Conservation (phyloP, 805 yeast species). For the Tetrapisispora pingtungensis region DNA sequence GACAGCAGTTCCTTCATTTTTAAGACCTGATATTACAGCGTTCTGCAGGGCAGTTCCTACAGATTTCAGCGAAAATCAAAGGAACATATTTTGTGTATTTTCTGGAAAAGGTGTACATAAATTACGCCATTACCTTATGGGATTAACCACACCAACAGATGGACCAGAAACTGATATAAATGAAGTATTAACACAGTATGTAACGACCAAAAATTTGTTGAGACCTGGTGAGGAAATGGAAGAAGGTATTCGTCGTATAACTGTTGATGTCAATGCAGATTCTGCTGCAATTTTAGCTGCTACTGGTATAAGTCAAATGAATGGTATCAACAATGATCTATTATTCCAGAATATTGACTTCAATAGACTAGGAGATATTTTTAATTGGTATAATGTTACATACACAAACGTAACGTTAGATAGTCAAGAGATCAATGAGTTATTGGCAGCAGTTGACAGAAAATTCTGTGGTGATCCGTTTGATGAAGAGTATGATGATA, state of each 20-base stretch:
- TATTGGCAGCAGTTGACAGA: slow-evolving; percentile 19
- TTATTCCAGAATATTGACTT: slow-evolving; percentile 26
- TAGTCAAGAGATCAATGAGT: slow-evolving; percentile 13
- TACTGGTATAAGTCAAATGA: slow-evolving; percentile 24
- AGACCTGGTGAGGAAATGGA: slow-evolving; percentile 21
- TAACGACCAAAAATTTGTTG: slow-evolving; percentile 20
- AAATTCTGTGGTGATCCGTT: slow-evolving; percentile 27
- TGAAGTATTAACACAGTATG: slow-evolving; percentile 24
- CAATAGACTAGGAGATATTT: slow-evolving; percentile 22
- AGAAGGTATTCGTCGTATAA: slow-evolving; percentile 22
- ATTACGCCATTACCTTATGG: slow-evolving; percentile 58
- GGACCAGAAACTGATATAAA: slow-evolving; percentile 28
- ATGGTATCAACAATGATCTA: slow-evolving; percentile 23
- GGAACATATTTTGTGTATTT: slow-evolving; percentile 81
- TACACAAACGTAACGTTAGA: slow-evolving; percentile 2
- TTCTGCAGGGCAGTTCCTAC: slow-evolving; percentile 90
- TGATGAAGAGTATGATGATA: slow-evolving; percentile 22
- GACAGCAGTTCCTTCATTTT: slow-evolving; percentile 86
- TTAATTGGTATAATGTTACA: slow-evolving; percentile 15
- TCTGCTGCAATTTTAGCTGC: slow-evolving; percentile 30
- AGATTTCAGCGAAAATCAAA: slow-evolving; percentile 82
- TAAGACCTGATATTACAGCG: slow-evolving; percentile 72
- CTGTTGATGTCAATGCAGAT: slow-evolving; percentile 23
- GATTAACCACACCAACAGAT: slow-evolving; percentile 27
- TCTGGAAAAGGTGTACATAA: slow-evolving; percentile 80